phyloP scores from a whole-genome alignment of 176 grass and related monocot species.

The Aegilops umbellulata region DNA sequence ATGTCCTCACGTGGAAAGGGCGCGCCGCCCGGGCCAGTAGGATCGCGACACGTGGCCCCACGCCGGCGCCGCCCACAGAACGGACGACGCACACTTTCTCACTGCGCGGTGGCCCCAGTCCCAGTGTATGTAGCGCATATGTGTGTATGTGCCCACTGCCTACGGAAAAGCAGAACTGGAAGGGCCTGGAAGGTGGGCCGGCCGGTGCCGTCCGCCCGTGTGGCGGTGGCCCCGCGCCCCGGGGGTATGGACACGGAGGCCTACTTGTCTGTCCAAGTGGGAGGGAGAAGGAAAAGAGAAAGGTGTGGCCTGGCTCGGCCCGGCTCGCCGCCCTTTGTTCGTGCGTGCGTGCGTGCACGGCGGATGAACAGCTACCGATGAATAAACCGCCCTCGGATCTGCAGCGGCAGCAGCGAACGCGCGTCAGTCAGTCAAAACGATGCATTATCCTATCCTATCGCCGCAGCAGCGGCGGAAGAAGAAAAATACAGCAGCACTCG shows the following conservation, averaged over 20 bases:
- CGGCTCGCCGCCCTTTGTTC: background rate
- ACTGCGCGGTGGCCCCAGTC: background rate
- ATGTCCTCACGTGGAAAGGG: constrained; percentile 9
- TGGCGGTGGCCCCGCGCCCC: too few relatives aligned
- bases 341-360: background rate
- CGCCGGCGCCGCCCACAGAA: background rate
- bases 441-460: background rate
- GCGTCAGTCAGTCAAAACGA: background rate
- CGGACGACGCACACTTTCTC: background rate
- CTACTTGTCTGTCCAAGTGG: constrained; percentile 17
- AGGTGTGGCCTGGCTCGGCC: constrained; percentile 9
- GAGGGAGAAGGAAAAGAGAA: background rate
- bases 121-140: too few relatives aligned
- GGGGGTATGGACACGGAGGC: too few relatives aligned
- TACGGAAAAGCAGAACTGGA: background rate
- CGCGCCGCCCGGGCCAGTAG: background rate
- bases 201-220: background rate
- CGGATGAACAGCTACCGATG: constrained; percentile 14
- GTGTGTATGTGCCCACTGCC: too few relatives aligned
- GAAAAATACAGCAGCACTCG: too few relatives aligned
- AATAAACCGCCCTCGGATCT: background rate
- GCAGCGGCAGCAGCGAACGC: background rate
- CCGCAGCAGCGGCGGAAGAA: too few relatives aligned
- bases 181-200: background rate
- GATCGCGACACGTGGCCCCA: background rate